These are phyloP conservation scores for Fusarium caatingaense DNA, from an alignment of 2,329 filamentous ascomycete genomes.

Conservation along the genomic window DNA sequence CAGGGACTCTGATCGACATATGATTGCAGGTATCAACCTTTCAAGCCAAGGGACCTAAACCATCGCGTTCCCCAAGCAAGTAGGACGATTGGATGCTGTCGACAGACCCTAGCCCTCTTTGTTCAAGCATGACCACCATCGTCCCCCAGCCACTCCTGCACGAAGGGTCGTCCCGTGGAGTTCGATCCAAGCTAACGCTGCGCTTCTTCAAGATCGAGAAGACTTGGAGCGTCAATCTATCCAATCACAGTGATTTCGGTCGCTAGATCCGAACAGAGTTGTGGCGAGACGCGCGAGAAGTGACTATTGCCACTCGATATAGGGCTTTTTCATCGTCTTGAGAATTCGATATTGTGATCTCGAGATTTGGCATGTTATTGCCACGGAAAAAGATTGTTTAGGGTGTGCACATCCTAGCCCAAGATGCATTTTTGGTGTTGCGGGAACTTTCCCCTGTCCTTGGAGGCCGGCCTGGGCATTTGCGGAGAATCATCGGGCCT, in stretches of 20 bases:
- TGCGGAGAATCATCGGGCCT: constrained; percentile 8
- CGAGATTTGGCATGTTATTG: constrained; percentile 16
- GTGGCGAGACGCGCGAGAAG: constrained; percentile 22
- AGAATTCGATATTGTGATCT: constrained; percentile 16
- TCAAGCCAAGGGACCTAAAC: background rate
- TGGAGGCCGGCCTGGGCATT: background rate
- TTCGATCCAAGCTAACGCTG: constrained; percentile 48
- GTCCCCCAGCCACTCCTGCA: constrained; percentile 34
- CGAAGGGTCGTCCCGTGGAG: constrained; percentile 41
- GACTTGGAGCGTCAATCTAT: constrained; percentile 3
- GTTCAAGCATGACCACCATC: constrained; percentile 5
- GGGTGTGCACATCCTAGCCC: constrained; percentile 5
- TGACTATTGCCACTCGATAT: constrained; percentile 28
- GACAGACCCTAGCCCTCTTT: constrained; percentile 19
- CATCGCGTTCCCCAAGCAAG: background rate
- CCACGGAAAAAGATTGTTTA: background rate
- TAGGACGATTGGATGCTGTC: constrained; percentile 1
- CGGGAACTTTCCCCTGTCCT: constrained; percentile 16
- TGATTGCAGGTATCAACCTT: constrained; percentile 10
- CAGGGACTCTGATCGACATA: constrained; percentile 26
- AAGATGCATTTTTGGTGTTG: constrained; percentile 21
- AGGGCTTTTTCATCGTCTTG: background rate
- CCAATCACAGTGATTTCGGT: constrained; percentile 32
- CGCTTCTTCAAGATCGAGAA: constrained; percentile 45
- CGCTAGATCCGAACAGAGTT: constrained; percentile 17